Evolutionary conservation across 208 protist genomes (phyloP), one percentile per base, ranked within the genome.

Genomic region (Trypanosoma rangeli): DNA sequence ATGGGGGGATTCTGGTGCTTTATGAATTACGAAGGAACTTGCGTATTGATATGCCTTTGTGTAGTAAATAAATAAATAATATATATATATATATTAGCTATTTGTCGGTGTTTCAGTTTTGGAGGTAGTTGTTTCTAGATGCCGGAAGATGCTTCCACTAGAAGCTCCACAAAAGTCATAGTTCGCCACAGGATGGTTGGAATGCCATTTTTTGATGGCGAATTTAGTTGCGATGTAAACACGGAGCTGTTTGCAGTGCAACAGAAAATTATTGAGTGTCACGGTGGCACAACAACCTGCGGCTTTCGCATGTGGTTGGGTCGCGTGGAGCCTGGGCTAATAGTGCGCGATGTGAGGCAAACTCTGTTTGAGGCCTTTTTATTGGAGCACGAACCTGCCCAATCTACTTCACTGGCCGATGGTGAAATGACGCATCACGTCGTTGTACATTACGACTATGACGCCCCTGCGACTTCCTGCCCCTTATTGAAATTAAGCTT

Each of bases 391-490:
- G 18, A 69, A 56, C 9, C 13, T 3, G 77, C 20, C 24, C 26
- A 35, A 26, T 31, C 46, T 26, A 35, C 8, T 29, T 52, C 29
- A 61, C 18, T 61, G 26, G 31, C 3, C 15, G 68, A 64, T 31
- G 26, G 22, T 10, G 56, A 24, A 26, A 31, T 24, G 35, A 5
- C n/a, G 24, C 28, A 71, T 67, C 24, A 66, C 33, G 70, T 86
- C 18, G 78, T 64, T 20, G 74, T 94, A 8, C 90, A 85, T 68
- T 94, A 94, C 61, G 89, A 94, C 71, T 94, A 88, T 69, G 74
- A 74, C 22, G 59, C 84, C 22, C 55, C 53, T 12, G 57, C 81
- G 13, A 65, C 35, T 5, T 42, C 59, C 29, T 92, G 78, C 48
- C 58, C 86, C 31, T 31, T 79, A 16, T 20, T 74, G 42, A 78